Evolutionary conservation across 345 rosid species (phyloP).

Genomic region (Pistacia vera): DNA sequence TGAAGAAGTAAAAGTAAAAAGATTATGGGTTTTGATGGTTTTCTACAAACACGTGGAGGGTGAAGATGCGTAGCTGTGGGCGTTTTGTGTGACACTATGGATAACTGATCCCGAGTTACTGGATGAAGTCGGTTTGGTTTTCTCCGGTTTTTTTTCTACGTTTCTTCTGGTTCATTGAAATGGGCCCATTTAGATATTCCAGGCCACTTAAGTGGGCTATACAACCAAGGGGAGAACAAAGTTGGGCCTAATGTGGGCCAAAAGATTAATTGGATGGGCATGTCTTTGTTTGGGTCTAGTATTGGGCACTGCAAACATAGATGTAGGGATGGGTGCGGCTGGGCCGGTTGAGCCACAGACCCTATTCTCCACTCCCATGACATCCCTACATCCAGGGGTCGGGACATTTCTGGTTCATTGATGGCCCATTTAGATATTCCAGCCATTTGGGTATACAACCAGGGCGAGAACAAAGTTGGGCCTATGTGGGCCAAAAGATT

Average conservation of each 20-base stretch:
- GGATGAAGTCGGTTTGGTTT: background rate
- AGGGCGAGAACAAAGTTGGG: too few species aligned
- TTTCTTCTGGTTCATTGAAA: background rate
- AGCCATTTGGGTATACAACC: too few species aligned
- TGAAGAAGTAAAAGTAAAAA: background rate
- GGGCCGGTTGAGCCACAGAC: too few species aligned
- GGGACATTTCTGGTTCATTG: too few species aligned
- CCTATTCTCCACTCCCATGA: too few species aligned
- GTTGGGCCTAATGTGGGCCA: background rate
- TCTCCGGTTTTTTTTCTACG: background rate
- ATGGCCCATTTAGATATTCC: too few species aligned
- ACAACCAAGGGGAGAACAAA: too few species aligned
- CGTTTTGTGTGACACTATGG: background rate
- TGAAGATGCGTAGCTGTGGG: background rate
- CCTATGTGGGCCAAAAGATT: too few species aligned
- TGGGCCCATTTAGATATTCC: background rate
- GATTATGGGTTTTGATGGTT: background rate
- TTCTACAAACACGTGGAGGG: slow-evolving; percentile 34
- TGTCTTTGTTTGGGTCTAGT: background rate
- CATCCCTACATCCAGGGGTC: too few species aligned
- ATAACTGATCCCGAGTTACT: too few species aligned
- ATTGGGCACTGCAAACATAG: too few species aligned
- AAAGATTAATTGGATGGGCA: background rate
- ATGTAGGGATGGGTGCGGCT: too few species aligned
- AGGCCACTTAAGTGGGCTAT: background rate